phyloP scores from a whole-genome alignment of 2,329 filamentous ascomycete species.

The Pseudogymnoascus sp. region DNA sequence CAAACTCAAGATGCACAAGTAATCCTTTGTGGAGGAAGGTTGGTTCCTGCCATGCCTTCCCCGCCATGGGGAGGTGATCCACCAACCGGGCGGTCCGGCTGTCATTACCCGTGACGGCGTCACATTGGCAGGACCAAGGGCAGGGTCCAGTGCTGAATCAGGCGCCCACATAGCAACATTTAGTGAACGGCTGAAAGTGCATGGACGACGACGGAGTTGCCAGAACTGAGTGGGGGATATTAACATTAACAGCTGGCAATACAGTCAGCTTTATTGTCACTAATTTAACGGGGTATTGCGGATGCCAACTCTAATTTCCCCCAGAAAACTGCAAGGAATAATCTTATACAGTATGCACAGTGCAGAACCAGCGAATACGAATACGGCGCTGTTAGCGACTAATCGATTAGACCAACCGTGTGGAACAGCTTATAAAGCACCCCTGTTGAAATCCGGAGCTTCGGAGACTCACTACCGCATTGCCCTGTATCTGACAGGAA shows the following conservation, averaged over 20 bases:
- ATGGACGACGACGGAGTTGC: not conserved
- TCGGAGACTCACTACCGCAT: not conserved
- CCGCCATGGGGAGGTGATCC: not conserved
- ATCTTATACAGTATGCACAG: not conserved
- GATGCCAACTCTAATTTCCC: not conserved
- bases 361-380: not conserved
- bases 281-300: not conserved
- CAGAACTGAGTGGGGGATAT: not conserved
- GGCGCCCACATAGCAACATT: not conserved
- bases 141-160: not conserved
- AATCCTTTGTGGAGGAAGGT: not conserved
- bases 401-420: too few relatives aligned
- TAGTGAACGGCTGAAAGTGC: not conserved
- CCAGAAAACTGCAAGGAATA: not conserved
- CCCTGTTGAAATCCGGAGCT: not conserved
- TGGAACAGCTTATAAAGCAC: not conserved
- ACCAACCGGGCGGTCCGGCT: not conserved
- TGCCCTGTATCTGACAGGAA: not conserved
- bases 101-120: not conserved
- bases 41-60: not conserved
- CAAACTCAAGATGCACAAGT: not conserved
- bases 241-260: not conserved
- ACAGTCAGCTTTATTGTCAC: not conserved
- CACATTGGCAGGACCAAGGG: not conserved
- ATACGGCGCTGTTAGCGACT: not conserved